Evolutionary conservation across 345 rosid genomes (phyloP).

Genomic region (Pelargonium nanum): DNA sequence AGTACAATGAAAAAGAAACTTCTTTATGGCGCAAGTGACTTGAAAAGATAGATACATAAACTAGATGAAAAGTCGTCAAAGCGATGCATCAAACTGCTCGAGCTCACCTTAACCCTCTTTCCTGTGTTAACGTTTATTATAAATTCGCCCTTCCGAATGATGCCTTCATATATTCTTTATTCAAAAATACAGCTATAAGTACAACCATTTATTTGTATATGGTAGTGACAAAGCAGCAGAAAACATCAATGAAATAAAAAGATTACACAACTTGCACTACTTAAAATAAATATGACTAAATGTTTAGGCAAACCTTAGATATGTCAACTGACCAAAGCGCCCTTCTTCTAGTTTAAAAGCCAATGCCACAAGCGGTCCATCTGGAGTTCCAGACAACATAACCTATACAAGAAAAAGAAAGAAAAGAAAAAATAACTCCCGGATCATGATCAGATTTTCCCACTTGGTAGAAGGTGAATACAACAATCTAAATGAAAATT

Average conservation of each 20-base stretch:
- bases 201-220: constrained; percentile 16
- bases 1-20: constrained; percentile 13
- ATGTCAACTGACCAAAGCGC: constrained; percentile 90
- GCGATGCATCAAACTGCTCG: neutral
- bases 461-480: neutral
- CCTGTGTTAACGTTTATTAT: constrained; percentile 84
- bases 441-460: neutral
- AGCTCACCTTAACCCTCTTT: constrained; percentile 79
- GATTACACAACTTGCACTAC: neutral
- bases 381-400: constrained; percentile 66
- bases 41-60: neutral
- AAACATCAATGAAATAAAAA: neutral
- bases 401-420: constrained; percentile 37
- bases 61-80: neutral
- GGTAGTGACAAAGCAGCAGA: neutral
- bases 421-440: neutral
- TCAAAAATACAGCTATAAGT: constrained; percentile 10
- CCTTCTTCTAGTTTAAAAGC: constrained; percentile 99
- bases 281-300: neutral
- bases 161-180: constrained; percentile 86
- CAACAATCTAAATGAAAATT: constrained; percentile 1
- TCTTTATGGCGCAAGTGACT: too few species aligned
- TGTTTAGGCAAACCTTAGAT: constrained; percentile 45
- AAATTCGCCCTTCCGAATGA: constrained; percentile 87
- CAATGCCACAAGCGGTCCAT: constrained; percentile 93